Evolutionary conservation across 2,329 filamentous ascomycete genomes (phyloP), one percentile per base, ranked within the genome.

Genomic region (Cladosporium sp.): DNA sequence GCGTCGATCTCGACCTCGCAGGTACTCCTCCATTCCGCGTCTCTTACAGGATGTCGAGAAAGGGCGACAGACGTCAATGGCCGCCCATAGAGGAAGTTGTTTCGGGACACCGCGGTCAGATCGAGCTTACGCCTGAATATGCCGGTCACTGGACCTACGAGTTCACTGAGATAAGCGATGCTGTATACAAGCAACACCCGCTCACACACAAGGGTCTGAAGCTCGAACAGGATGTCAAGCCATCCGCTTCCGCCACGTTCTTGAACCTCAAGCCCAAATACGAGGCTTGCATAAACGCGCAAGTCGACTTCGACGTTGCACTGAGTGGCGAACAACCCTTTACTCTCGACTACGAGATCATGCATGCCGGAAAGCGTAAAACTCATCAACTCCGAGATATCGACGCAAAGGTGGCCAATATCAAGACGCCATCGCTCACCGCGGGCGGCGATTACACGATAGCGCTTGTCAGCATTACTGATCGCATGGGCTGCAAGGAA

Each of bases 1-100:
- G 90, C 13, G 91, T 99, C 49, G 91, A 95, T 73, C 81, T 99
- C 58, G 93, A 98, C 75, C 84, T 99, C 46, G 90, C 94, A 30
- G 95, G 95, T 67, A 96, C 93, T 0, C 94, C 96, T 54, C 94
- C 94, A 1, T 99, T 99, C 79, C 82, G 84, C n/a, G 83, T 99
- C 54, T 82, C 84, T 25, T 99, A 97, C 76, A 88, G 89, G 51
- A 85, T 93, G 65, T 85, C 88, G 65, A 87, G 86, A 65, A 72
- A 87, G 85, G 77, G 76, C 61, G 86, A 86, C 6, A 83, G 84
- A 21, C 80, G 81, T 63, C 80, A 84, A 10, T 5, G 5, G 23
- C 63, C 64, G 5, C 26, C 63, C 64, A 81, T 88, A 68, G 82
- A 77, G 18, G 84, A 89, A 51, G 79, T 77, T 18, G 83, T 96